phyloP scores from a whole-genome alignment of 208 protist genomes.

The Trypanosoma rangeli region DNA sequence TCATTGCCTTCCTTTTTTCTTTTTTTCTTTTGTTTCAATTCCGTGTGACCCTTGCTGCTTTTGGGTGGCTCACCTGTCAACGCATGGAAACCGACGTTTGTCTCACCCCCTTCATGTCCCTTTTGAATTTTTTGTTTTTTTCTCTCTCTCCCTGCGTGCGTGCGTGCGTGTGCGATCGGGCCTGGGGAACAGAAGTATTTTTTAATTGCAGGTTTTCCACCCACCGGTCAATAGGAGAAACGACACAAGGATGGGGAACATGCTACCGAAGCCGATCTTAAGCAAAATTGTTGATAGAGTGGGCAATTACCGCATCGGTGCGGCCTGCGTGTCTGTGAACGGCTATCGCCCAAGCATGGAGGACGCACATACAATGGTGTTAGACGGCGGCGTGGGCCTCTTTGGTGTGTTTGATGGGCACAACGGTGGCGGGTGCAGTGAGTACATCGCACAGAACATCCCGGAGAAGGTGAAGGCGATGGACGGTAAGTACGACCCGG shows the following conservation, averaged over 20 bases:
- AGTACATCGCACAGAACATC: conserved; percentile 70
- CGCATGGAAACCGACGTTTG: neutral
- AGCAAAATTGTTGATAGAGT: conserved; percentile 83
- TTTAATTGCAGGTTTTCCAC: neutral
- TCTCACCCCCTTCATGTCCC: neutral
- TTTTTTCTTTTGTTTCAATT: neutral
- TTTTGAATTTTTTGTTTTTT: neutral
- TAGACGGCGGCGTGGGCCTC: conserved; percentile 45
- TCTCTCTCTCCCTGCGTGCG: neutral
- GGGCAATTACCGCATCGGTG: conserved; percentile 57
- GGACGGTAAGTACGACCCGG: conserved; percentile 48
- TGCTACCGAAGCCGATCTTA: conserved; percentile 85
- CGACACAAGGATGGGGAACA: conserved; percentile 54
- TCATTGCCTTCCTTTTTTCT: neutral
- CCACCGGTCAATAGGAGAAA: conserved; percentile 8
- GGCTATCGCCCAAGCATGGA: conserved; percentile 89
- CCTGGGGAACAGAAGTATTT: neutral
- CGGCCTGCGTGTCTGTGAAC: conserved; percentile 64
- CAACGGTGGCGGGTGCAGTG: conserved; percentile 77
- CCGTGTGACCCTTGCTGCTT: neutral
- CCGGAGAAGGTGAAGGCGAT: conserved; percentile 51
- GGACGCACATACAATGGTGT: conserved; percentile 78
- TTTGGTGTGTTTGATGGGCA: conserved; percentile 93
- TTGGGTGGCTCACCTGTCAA: too few species aligned
- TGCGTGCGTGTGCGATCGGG: neutral